Evolutionary conservation across 371 early-diverging fungal genomes (phyloP).

Genomic region (Chytridiales sp.): DNA sequence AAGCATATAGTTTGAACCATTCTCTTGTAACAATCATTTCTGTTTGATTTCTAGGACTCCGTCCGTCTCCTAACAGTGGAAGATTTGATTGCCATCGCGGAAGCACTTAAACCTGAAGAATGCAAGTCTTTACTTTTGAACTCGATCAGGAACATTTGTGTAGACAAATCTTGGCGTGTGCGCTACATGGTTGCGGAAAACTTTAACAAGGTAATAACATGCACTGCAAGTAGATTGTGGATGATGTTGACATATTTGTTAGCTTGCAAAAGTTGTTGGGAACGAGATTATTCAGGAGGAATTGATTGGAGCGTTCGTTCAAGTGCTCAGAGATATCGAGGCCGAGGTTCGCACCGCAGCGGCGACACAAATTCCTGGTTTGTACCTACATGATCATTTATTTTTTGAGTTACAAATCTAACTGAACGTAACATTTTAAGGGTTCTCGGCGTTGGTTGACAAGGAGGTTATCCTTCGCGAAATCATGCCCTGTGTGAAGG

Average conservation of each 20-base stretch:
- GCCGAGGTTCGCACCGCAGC: conserved; percentile 97
- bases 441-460: conserved; percentile 81
- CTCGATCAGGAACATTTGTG: conserved; percentile 71
- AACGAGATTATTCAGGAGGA: conserved; percentile 72
- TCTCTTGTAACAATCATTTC: too few species aligned
- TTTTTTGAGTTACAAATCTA: too few species aligned
- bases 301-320: conserved; percentile 71
- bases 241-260: conserved; percentile 11
- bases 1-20: conserved; percentile 5
- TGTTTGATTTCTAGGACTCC: conserved; percentile 76
- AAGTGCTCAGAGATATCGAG: conserved; percentile 88
- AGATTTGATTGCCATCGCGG: conserved; percentile 85
- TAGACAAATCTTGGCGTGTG: conserved; percentile 97
- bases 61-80: conserved; percentile 94
- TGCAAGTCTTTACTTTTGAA: conserved; percentile 70
- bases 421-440: conserved; percentile 38
- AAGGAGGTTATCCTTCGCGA: conserved; percentile 73
- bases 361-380: conserved; percentile 82
- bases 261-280: conserved; percentile 82
- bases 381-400: not conserved
- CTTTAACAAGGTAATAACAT: conserved; percentile 74
- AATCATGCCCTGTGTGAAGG: conserved; percentile 86
- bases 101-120: conserved; percentile 73
- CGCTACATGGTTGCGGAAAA: conserved; percentile 97
- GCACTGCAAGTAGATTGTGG: not conserved